Base-by-base conservation (phyloP, 768 basidiomycete species). In the Kwoniella dendrophila region DNA sequence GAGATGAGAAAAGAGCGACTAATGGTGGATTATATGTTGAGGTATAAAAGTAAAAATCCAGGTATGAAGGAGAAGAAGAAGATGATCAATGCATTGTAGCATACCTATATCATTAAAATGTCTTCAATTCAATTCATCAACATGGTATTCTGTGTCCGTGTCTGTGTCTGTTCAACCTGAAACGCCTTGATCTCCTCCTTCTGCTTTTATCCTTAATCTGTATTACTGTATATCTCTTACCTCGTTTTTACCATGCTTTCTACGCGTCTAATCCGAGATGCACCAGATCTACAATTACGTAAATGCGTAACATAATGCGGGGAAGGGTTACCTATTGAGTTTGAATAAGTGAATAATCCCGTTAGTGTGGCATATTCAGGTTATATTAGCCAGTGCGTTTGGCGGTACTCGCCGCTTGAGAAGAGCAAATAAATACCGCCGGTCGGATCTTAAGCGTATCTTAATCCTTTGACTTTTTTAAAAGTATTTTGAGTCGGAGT, bases 281-380 rank as follows among this genome's bases (percentile, higher is more conserved):
- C n/a, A n/a, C 30, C 10, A 7, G 41, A 43, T 7, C 36, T 38
- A 20, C 20, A n/a, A 20, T 59, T 59, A 59, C 49, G 58, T 59
- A 59, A 59, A 30, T 6, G 16, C 10, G n/a, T n/a, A 55, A 36
- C 4, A 5, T 18, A 55, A 7, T 29, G 36, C 56, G 45, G 56
- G 45, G 56, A 16, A 1, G 27, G 36, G 36, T 8, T 38, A 18
- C 20, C 12, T 20, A 43, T 10, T n/a, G 8, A 8, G 7, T 43
- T 6, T 43, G 18, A 43, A 8, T 6, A 11, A 5, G 8, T 14
- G 41, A 20, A 36, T 59, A 59, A 50, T 14, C 4, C 48, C 58
- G 48, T 44, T 43, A 33, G 24, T 59, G 58, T 59, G 58, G 58
- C 58, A 49, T 24, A 14, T n/a, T 26, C 18, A 6, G 32, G 24